Evolutionary conservation across 768 basidiomycete species (phyloP).

Genomic region (Leucocoprinus leucothites): DNA sequence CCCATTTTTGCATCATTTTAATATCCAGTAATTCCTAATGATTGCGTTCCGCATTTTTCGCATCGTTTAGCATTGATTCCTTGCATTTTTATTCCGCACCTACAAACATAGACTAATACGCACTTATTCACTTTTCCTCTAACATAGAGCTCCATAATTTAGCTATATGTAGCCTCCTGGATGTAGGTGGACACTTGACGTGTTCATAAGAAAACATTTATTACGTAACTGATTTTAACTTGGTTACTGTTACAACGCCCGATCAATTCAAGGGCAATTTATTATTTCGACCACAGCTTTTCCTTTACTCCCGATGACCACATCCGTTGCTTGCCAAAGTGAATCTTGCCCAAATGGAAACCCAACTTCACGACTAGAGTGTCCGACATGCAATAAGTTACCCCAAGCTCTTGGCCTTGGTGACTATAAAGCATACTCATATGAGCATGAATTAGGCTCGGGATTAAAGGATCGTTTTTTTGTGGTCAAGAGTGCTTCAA

Average conservation of each 20-base stretch:
- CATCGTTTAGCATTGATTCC: neutral
- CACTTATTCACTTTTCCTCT: constrained; percentile 2
- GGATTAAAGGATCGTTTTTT: constrained; percentile 83
- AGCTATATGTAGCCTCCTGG: neutral
- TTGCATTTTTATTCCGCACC: neutral
- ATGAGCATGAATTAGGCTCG: constrained; percentile 46
- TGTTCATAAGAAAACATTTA: neutral
- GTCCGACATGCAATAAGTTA: constrained; percentile 93
- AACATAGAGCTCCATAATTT: neutral
- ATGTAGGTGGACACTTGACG: neutral
- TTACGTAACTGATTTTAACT: neutral
- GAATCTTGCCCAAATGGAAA: constrained; percentile 72
- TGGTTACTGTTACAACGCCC: neutral
- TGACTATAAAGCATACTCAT: constrained; percentile 6
- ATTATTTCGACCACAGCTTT: neutral
- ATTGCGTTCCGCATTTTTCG: neutral
- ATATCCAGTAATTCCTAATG: neutral
- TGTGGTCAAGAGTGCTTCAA: constrained; percentile 98
- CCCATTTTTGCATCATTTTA: constrained; percentile 5
- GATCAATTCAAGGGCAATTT: neutral
- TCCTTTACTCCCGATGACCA: constrained; percentile 16
- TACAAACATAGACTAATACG: constrained; percentile 3
- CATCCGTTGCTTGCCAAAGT: constrained; percentile 59
- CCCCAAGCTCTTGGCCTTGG: constrained; percentile 15
- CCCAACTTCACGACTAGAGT: constrained; percentile 84